Conservation (phyloP, 768 basidiomycete species). For the Boletus vinaceobasis region DNA sequence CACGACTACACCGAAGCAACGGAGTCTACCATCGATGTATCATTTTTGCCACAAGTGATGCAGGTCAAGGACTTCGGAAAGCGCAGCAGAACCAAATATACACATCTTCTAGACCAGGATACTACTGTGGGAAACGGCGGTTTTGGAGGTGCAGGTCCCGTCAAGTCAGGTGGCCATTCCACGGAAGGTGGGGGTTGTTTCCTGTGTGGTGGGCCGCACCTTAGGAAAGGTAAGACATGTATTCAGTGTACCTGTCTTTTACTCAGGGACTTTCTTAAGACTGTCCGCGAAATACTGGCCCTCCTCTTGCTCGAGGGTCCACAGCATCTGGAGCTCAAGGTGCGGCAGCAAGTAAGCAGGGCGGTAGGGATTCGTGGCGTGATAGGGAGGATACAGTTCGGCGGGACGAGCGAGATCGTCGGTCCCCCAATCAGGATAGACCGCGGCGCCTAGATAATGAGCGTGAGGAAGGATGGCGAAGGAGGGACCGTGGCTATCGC, state of each 20-base stretch:
- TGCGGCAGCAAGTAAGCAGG: conserved; percentile 32
- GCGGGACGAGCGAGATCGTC: conserved; percentile 22
- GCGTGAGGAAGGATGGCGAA: conserved; percentile 17
- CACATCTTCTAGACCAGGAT: conserved; percentile 93
- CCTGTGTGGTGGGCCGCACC: conserved; percentile 88
- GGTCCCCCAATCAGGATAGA: conserved; percentile 22
- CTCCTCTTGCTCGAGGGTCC: conserved; percentile 26
- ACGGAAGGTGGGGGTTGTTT: conserved; percentile 77
- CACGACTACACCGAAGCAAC: conserved; percentile 91
- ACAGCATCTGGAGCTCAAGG: conserved; percentile 35
- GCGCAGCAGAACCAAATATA: conserved; percentile 91
- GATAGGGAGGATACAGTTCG: conserved; percentile 22
- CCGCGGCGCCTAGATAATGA: conserved; percentile 23
- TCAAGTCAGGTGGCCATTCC: conserved; percentile 54
- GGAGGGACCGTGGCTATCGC: conserved; percentile 16
- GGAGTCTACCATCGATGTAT: conserved; percentile 83
- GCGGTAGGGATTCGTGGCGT: conserved; percentile 36
- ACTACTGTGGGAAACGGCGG: conserved; percentile 66
- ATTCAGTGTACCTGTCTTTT: neutral
- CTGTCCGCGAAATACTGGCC: conserved; percentile 51
- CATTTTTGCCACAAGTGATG: conserved; percentile 90
- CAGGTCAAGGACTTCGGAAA: conserved; percentile 95
- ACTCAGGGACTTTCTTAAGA: conserved; percentile 31
- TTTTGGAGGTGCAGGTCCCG: conserved; percentile 57
- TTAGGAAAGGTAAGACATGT: conserved; percentile 69